Conservation (phyloP, 129 eudicot species). For the Ambrosia artemisiifolia region DNA sequence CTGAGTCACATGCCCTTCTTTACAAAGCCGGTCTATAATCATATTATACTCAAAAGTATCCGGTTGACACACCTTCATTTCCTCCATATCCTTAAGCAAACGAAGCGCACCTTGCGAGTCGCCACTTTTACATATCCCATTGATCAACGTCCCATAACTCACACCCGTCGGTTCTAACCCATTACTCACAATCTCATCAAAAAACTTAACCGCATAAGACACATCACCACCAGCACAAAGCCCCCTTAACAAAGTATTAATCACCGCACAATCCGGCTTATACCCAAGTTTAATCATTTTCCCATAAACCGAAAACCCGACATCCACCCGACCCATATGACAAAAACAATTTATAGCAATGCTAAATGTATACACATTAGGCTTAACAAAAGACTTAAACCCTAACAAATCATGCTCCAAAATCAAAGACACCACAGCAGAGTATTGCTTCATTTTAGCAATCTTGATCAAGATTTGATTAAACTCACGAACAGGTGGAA, state of each 20-base stretch:
- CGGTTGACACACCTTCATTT: background rate
- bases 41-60: constrained; percentile 21
- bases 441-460: constrained; percentile 29
- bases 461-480: constrained; percentile 21
- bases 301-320: constrained; percentile 34
- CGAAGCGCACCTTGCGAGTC: constrained; percentile 9
- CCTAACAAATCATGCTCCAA: constrained; percentile 22
- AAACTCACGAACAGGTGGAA: constrained; percentile 13
- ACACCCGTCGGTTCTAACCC: constrained; percentile 22
- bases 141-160: constrained; percentile 21
- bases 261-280: constrained; percentile 26
- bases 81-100: constrained; percentile 7
- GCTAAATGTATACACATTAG: constrained; percentile 27
- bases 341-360: constrained; percentile 37
- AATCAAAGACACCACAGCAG: constrained; percentile 27
- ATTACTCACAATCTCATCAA: constrained; percentile 8
- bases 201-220: constrained; percentile 5
- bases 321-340: constrained; percentile 22
- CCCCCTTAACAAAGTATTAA: constrained; percentile 31
- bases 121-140: constrained; percentile 21
- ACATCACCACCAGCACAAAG: constrained; percentile 23
- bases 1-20: constrained; percentile 10
- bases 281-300: constrained; percentile 29
- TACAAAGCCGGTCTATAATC: constrained; percentile 28
- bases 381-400: constrained; percentile 4